phyloP scores from a whole-genome alignment of 352 stramenopile species.

The Globisporangium paroecandrum region DNA sequence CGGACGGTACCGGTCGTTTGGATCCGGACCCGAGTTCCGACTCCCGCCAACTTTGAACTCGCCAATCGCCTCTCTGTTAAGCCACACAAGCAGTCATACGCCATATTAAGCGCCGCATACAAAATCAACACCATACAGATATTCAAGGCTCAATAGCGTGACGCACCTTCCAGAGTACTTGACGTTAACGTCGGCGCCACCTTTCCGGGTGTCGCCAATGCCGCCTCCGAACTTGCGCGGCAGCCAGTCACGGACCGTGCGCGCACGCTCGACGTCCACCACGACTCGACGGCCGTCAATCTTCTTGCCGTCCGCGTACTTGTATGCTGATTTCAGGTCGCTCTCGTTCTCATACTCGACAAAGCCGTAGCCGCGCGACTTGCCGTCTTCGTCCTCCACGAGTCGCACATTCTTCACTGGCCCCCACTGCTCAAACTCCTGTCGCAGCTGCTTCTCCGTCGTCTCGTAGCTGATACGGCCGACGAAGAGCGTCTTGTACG shows the following conservation, averaged over 20 bases:
- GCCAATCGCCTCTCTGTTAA: constrained; percentile 21
- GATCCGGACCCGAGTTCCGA: constrained; percentile 29
- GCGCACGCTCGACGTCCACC: constrained; percentile 97
- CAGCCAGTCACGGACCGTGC: constrained; percentile 96
- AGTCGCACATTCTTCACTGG: constrained; percentile 87
- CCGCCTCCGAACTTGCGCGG: constrained; percentile 93
- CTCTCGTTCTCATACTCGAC: constrained; percentile 98
- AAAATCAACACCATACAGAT: not conserved
- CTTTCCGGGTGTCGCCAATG: constrained; percentile 87
- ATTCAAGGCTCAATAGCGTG: not conserved
- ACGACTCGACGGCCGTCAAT: constrained; percentile 96
- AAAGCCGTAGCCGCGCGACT: constrained; percentile 95
- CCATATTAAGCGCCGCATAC: not conserved
- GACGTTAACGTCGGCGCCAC: constrained; percentile 74
- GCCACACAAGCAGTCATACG: not conserved
- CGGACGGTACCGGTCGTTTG: constrained; percentile 32
- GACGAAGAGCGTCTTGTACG: constrained; percentile 99
- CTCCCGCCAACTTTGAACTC: constrained; percentile 17
- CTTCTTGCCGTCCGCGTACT: constrained; percentile 93
- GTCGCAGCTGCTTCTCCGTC: constrained; percentile 95
- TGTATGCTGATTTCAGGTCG: constrained; percentile 96
- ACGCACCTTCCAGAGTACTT: constrained; percentile 67
- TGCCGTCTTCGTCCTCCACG: constrained; percentile 85
- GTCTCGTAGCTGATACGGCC: constrained; percentile 97
- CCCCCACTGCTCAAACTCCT: constrained; percentile 96